Evolutionary conservation across 2,329 filamentous ascomycete species (phyloP).

Genomic region (Metarhizium anisopliae): DNA sequence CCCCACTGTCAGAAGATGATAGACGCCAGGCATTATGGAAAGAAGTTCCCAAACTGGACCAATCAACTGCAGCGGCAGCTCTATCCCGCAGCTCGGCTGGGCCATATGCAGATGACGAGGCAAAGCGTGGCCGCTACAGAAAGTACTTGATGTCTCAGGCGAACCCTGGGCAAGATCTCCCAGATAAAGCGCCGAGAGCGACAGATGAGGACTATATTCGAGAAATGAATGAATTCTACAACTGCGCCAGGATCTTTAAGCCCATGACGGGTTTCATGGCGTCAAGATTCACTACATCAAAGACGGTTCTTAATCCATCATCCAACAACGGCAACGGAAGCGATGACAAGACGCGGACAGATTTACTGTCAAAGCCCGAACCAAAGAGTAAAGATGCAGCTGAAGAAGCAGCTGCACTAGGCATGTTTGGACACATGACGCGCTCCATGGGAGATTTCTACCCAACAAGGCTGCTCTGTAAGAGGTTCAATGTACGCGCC

Average conservation of each 20-base stretch:
- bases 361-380: slow-evolving; percentile 21
- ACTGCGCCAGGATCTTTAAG: slow-evolving; percentile 66
- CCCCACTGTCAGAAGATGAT: slow-evolving; percentile 51
- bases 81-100: slow-evolving; percentile 54
- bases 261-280: slow-evolving; percentile 91
- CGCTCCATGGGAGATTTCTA: slow-evolving; percentile 63
- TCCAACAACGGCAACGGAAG: slow-evolving; percentile 1
- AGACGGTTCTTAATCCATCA: slow-evolving; percentile 29
- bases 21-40: slow-evolving; percentile 48
- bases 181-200: slow-evolving; percentile 32
- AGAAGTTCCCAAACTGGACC: slow-evolving; percentile 56
- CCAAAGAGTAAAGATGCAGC: slow-evolving; percentile 54
- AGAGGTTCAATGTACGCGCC: slow-evolving; percentile 80
- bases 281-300: slow-evolving; percentile 75
- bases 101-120: slow-evolving; percentile 76
- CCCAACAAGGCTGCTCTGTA: slow-evolving; percentile 81
- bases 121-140: slow-evolving; percentile 73
- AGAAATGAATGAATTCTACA: slow-evolving; percentile 69
- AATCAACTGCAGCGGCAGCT: slow-evolving; percentile 58
- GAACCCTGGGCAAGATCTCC: slow-evolving; percentile 31
- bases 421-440: slow-evolving; percentile 90
- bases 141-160: slow-evolving; percentile 72
- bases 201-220: slow-evolving; percentile 66
- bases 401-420: slow-evolving; percentile 76
- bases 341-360: slow-evolving; percentile 9